Evolutionary conservation across 495 filamentous ascomycete genomes (phyloP).

Genomic region (Penicillium herquei): DNA sequence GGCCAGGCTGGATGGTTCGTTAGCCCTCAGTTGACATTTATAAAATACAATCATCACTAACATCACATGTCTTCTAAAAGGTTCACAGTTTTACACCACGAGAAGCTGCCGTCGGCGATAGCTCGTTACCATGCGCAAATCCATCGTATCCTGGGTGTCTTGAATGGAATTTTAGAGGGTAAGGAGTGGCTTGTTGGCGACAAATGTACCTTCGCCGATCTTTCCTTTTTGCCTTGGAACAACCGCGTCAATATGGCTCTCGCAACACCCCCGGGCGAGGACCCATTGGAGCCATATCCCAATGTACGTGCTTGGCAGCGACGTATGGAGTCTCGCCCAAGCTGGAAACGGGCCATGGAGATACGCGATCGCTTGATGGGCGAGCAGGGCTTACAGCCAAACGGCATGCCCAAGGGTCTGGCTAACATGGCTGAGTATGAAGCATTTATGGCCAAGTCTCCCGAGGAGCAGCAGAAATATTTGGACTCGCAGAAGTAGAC

Average conservation of each 20-base stretch:
- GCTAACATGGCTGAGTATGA: not conserved
- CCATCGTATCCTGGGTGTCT: slow-evolving; percentile 52
- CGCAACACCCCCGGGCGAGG: too few species aligned
- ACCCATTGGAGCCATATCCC: too few species aligned
- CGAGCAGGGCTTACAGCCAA: not conserved
- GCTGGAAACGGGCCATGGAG: not conserved
- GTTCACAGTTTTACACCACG: slow-evolving; percentile 37
- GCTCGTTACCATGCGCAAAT: slow-evolving; percentile 56
- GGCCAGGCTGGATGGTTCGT: slow-evolving; percentile 52
- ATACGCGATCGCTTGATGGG: not conserved
- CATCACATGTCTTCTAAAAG: too few species aligned
- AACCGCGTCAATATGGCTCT: too few species aligned
- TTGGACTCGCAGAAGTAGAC: not conserved
- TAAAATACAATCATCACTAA: too few species aligned
- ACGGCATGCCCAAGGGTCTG: not conserved
- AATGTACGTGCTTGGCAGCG: too few species aligned
- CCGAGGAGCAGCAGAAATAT: not conserved
- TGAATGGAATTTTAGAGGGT: slow-evolving; percentile 45
- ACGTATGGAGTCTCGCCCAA: too few species aligned
- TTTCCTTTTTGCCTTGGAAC: slow-evolving; percentile 49
- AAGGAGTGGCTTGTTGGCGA: slow-evolving; percentile 55
- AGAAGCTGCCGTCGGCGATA: slow-evolving; percentile 50
- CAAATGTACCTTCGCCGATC: slow-evolving; percentile 48
- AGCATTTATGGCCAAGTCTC: not conserved
- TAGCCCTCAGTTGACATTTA: too few species aligned